Base-by-base conservation (phyloP, 1,284 basidiomycete species). In the Ustilago loliicola region DNA sequence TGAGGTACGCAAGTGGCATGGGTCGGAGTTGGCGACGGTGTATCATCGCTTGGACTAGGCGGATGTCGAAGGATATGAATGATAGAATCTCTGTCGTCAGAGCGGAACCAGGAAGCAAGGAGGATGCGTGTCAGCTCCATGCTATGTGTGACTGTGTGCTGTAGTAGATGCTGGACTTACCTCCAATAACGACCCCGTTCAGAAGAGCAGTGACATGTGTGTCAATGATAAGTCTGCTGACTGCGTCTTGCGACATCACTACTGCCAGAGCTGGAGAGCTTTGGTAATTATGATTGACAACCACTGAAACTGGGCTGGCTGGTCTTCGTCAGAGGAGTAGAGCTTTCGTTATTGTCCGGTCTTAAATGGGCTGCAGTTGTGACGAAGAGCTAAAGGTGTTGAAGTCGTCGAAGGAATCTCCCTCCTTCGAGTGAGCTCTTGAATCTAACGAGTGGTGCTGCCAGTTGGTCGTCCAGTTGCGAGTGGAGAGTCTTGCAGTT, bases 171-270 rank as follows among this genome's bases (percentile, higher is more conserved):
- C 42, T 3, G 13, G 29, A 59, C 70, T 38, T 36, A 72, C 70
- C 72, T 42, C 65, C 65, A 0, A 68, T 61, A 7, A 66, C 65
- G 10, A 76, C 32, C 2, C 73, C 73, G 1, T 23, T 50, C 17
- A 76, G 50, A 1, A 61, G 30, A 1, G 73, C 68, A 17, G 65
- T 76, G 30, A 61, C 38, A 21, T 76, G 69, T 6, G 64, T 72
- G 50, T 72, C 73, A 19, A 67, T 47, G 17, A 61, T 27, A 45
- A 45, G 42, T 19, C n/a, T n/a, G 42, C 42, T 45, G n/a, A 45
- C 42, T 21, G 42, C 42, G 42, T 45, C 42, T 21, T 45, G 42
- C 42, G 42, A 45, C 42, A 45, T 45, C n/a, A 7, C n/a, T 21
- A 45, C 6, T n/a, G 11, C 9, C 19, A 45, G 0, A n/a, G 21